These are phyloP conservation scores for Yamadazyma laniorum DNA, from an alignment of 805 yeast genomes.

Conservation along the genomic window DNA sequence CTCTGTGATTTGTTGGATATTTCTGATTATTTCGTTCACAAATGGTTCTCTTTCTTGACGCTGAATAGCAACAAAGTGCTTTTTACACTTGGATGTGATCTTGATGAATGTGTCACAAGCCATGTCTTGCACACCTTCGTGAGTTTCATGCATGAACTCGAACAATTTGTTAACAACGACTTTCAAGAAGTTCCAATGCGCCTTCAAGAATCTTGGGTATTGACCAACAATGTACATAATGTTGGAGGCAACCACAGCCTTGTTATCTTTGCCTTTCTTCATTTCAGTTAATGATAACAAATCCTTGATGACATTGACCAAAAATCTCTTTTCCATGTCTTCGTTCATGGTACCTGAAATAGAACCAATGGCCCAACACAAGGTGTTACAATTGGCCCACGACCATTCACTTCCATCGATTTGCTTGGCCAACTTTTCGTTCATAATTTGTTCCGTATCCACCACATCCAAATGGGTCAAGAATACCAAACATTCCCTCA, in stretches of 20 bases:
- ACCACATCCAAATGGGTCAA: slow-evolving; percentile 92
- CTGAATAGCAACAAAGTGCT: slow-evolving; percentile 89
- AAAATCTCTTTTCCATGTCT: slow-evolving; percentile 91
- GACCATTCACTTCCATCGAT: slow-evolving; percentile 98
- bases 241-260: slow-evolving; percentile 99
- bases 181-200: slow-evolving; percentile 96
- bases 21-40: slow-evolving; percentile 81
- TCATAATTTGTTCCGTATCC: slow-evolving; percentile 93
- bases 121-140: slow-evolving; percentile 99
- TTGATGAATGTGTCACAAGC: slow-evolving; percentile 99
- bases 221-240: slow-evolving; percentile 99
- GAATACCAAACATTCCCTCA: slow-evolving; percentile 94
- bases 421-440: slow-evolving; percentile 84
- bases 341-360: slow-evolving; percentile 98
- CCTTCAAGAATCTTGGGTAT: slow-evolving; percentile 94
- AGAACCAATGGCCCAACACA: slow-evolving; percentile 99
- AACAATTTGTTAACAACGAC: slow-evolving; percentile 94
- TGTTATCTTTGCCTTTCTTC: slow-evolving; percentile 96
- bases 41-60: slow-evolving; percentile 85
- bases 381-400: slow-evolving; percentile 94
- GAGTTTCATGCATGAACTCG: slow-evolving; percentile 99
- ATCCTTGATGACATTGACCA: slow-evolving; percentile 91
- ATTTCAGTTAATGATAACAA: slow-evolving; percentile 87
- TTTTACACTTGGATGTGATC: slow-evolving; percentile 91
- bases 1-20: slow-evolving; percentile 80